These are phyloP conservation scores for Arxiozyma telluris DNA, from an alignment of 1,139 yeast species.

Conservation along the genomic window DNA sequence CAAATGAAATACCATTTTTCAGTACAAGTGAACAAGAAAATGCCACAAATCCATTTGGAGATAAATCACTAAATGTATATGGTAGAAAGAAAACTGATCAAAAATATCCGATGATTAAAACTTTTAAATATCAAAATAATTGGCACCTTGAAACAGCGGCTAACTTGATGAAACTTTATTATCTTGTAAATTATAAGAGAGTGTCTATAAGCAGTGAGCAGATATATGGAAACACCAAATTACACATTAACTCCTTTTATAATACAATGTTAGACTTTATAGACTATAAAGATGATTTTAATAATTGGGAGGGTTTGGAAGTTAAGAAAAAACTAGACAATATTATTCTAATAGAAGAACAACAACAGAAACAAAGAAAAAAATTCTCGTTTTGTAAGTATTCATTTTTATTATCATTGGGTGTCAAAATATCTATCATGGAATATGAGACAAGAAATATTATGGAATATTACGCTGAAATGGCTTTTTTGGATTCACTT, in stretches of 20 bases:
- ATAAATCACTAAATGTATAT: background rate
- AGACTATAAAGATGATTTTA: conserved; percentile 70
- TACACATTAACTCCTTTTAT: conserved; percentile 50
- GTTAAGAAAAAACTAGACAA: background rate
- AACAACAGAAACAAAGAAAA: background rate
- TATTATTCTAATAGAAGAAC: background rate
- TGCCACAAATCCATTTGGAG: background rate
- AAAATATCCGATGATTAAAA: conserved; percentile 32
- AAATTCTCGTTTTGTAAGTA: conserved; percentile 62
- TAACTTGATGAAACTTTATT: conserved; percentile 45
- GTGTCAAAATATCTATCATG: conserved; percentile 68
- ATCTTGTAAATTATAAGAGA: conserved; percentile 40
- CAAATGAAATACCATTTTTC: background rate
- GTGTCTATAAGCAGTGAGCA: conserved; percentile 9
- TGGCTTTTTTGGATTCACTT: conserved; percentile 71
- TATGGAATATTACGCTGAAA: conserved; percentile 85
- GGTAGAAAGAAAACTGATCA: conserved; percentile 2
- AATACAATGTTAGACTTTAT: conserved; percentile 76
- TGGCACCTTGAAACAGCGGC: conserved; percentile 75
- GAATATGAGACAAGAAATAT: conserved; percentile 76
- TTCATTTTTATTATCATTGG: conserved; percentile 75
- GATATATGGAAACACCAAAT: conserved; percentile 31
- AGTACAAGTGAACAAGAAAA: background rate
- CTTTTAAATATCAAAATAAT: conserved; percentile 62
- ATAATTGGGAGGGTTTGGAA: conserved; percentile 53